Conservation (phyloP, 371 early-diverging fungal species). For the Nematocida ausubeli region DNA sequence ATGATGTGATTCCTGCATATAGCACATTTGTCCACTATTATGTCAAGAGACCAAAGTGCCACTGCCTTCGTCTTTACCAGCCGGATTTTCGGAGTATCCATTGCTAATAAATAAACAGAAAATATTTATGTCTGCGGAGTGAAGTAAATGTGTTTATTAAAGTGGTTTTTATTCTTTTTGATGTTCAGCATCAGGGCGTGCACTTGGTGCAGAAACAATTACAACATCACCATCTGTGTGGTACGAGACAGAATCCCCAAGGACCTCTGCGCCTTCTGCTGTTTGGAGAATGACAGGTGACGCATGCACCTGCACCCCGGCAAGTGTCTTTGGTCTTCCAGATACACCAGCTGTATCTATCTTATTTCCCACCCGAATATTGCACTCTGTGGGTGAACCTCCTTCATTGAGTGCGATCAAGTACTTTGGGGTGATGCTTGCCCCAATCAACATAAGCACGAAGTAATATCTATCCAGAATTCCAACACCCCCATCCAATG, state of each 20-base stretch:
- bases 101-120: conserved; percentile 27
- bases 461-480: conserved; percentile 73
- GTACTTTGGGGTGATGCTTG: conserved; percentile 90
- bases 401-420: conserved; percentile 77
- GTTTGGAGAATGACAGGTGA: conserved; percentile 90
- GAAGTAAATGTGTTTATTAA: too few relatives aligned
- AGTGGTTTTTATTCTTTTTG: too few relatives aligned
- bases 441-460: conserved; percentile 81
- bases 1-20: conserved; percentile 99
- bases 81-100: conserved; percentile 56
- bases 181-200: too few relatives aligned
- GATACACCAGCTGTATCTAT: conserved; percentile 97
- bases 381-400: conserved; percentile 73
- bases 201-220: background rate
- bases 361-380: conserved; percentile 87
- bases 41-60: conserved; percentile 72
- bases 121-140: background rate
- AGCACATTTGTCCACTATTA: conserved; percentile 95
- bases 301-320: conserved; percentile 92
- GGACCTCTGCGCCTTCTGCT: conserved; percentile 87
- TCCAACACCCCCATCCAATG: conserved; percentile 56
- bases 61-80: conserved; percentile 63
- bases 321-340: conserved; percentile 91
- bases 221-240: conserved; percentile 9
- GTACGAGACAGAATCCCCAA: conserved; percentile 5